These are phyloP conservation scores for Lactarius akahatsu DNA, from an alignment of 768 basidiomycete species.

Conservation along the genomic window DNA sequence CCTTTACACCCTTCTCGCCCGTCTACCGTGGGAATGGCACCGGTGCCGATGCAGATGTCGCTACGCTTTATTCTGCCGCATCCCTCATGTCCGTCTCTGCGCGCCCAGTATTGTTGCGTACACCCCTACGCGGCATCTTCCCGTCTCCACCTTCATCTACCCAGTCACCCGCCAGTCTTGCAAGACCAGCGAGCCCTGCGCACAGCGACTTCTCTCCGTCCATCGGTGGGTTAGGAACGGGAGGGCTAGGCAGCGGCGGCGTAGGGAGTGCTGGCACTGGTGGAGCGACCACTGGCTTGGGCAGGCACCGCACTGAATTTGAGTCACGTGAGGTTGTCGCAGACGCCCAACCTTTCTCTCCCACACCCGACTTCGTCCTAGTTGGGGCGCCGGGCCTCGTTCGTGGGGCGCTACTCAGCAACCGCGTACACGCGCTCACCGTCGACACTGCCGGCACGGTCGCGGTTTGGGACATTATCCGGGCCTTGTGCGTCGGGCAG, in stretches of 20 bases:
- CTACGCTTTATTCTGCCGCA: conserved; percentile 84
- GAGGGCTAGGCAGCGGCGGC: neutral
- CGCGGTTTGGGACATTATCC: conserved; percentile 89
- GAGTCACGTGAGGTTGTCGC: conserved; percentile 78
- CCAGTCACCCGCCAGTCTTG: conserved; percentile 32
- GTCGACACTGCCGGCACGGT: conserved; percentile 88
- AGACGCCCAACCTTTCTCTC: conserved; percentile 61
- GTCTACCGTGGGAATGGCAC: conserved; percentile 35
- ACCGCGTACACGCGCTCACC: conserved; percentile 85
- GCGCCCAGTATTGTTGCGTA: conserved; percentile 34
- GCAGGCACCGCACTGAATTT: conserved; percentile 50
- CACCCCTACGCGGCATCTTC: conserved; percentile 41
- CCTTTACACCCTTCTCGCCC: conserved; percentile 48
- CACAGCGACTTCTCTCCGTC: conserved; percentile 31
- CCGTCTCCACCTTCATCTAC: conserved; percentile 23
- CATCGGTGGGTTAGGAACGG: neutral
- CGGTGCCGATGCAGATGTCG: conserved; percentile 71
- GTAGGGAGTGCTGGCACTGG: neutral
- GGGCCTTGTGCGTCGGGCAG: conserved; percentile 70
- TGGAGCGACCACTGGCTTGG: conserved; percentile 36
- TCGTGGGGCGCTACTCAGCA: conserved; percentile 78
- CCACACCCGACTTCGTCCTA: conserved; percentile 67
- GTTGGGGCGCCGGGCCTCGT: conserved; percentile 79
- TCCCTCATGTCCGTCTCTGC: conserved; percentile 70
- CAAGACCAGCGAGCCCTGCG: conserved; percentile 35